Base-by-base conservation (phyloP, 169 alveolate species). In the Eimeria necatrix region DNA sequence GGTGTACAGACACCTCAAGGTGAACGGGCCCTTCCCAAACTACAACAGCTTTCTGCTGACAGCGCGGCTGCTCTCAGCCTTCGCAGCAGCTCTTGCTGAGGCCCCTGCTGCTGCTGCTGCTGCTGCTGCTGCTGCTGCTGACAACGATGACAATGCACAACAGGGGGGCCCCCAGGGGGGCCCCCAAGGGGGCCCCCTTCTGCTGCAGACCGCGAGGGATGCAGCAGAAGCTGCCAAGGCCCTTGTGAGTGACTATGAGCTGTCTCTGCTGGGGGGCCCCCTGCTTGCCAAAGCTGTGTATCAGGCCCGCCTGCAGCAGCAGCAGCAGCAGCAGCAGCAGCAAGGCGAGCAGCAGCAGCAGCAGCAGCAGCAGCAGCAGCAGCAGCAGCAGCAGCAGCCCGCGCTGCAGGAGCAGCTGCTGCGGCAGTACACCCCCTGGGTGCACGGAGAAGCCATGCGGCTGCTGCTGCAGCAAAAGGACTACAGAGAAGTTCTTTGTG, bases 361-460 rank as follows among this genome's bases (percentile, higher is more conserved):
- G 14, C 20, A 14, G 64, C 20, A 56, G 8, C 64, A 9, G 81
- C 85, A 74, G 59, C 85, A 74, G 26, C 60, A 46, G 59, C 59
- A 46, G 22, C 52, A 41, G 52, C 60, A 74, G 59, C 85, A 41
- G 48, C 56, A 41, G 22, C 6, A 26, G 2, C 60, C 4, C 2
- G 12, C 22, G 12, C 5, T 46, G 56, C 52, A 9, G 14, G 85
- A 74, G 12, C 60, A 74, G 60, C 4, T 74, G 12, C 85, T 74
- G 59, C 85, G 48, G 59, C 85, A 74, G 49, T 74, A 74, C 12
- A 74, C 85, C 59, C 85, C 85, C 14, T 74, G 85, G 85, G 60
- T 74, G 3, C 85, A 74, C 60, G 85, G 85, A 6, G 85, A 74
- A n/a, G 12, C 60, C 24, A 74, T 74, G 85, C 4, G 85, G 56